phyloP scores from a whole-genome alignment of 768 basidiomycete genomes.

The Panaeolus papilionaceus region DNA sequence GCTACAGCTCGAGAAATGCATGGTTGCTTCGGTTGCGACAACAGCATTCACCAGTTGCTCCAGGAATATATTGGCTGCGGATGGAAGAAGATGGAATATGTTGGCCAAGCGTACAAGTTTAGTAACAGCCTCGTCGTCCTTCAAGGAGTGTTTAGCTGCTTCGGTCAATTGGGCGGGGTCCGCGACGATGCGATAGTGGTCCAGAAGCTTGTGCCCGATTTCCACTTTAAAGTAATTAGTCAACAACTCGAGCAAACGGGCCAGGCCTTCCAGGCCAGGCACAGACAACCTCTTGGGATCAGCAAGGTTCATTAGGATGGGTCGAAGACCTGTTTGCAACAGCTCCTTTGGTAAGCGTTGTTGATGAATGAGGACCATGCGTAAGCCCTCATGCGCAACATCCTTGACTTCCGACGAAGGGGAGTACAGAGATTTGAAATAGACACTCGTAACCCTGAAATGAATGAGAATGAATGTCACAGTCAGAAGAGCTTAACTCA shows the following conservation, averaged over 20 bases:
- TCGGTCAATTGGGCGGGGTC: slow-evolving; percentile 85
- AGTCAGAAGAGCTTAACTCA: slow-evolving; percentile 37
- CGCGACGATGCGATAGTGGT: slow-evolving; percentile 93
- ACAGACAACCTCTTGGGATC: slow-evolving; percentile 95
- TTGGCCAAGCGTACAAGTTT: slow-evolving; percentile 96
- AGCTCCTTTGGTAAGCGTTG: slow-evolving; percentile 93
- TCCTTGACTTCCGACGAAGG: slow-evolving; percentile 90
- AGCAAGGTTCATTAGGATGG: slow-evolving; percentile 97
- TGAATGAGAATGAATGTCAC: slow-evolving; percentile 12
- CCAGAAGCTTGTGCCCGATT: slow-evolving; percentile 95
- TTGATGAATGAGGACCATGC: slow-evolving; percentile 88
- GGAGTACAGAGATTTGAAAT: slow-evolving; percentile 98
- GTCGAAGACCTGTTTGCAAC: slow-evolving; percentile 92
- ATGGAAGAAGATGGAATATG: slow-evolving; percentile 95
- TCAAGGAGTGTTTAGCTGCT: slow-evolving; percentile 79
- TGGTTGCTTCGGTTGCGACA: slow-evolving; percentile 89
- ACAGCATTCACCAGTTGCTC: slow-evolving; percentile 86
- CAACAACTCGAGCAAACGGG: slow-evolving; percentile 89
- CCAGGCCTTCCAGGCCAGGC: slow-evolving; percentile 90
- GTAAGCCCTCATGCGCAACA: slow-evolving; percentile 92
- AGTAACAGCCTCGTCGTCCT: slow-evolving; percentile 89
- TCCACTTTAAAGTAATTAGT: slow-evolving; percentile 99
- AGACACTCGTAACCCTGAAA: slow-evolving; percentile 87
- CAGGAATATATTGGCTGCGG: slow-evolving; percentile 91
- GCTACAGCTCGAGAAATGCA: slow-evolving; percentile 88